phyloP scores from a whole-genome alignment of 78 protist species.

The Fonticula alba region DNA sequence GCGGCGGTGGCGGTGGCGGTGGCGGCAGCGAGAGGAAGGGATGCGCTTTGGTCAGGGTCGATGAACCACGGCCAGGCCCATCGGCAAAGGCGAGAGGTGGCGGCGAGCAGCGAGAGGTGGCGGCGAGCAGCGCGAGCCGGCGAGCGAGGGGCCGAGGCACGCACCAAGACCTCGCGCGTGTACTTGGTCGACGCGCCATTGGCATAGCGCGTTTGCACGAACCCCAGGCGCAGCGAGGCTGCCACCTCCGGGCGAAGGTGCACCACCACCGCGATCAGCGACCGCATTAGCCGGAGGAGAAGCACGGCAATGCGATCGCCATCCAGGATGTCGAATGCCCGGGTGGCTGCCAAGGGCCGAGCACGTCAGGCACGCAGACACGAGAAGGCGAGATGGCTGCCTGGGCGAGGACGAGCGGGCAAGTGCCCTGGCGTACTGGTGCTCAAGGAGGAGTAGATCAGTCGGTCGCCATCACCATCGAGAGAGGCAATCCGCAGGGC shows the following conservation, averaged over 20 bases:
- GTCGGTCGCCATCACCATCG: conserved; percentile 66
- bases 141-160: background rate
- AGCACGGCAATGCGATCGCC: conserved; percentile 52
- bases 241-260: background rate
- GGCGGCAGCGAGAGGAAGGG: background rate
- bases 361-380: no score
- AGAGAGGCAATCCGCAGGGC: conserved; percentile 16
- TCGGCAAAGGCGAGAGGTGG: background rate
- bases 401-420: background rate
- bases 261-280: background rate
- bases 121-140: no score
- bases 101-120: background rate
- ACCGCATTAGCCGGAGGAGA: conserved; percentile 5
- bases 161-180: background rate
- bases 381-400: no score
- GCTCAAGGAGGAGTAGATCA: conserved; percentile 25
- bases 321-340: conserved; percentile 31
- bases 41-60: background rate
- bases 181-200: conserved; percentile 32
- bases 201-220: conserved; percentile 52
- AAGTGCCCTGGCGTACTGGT: background rate
- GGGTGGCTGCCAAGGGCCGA: background rate
- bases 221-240: conserved; percentile 2
- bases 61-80: background rate
- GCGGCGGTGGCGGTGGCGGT: background rate